Percentiles rank a stretch among this genome's conserved stretches.
phyloP scores from a whole-genome alignment of 371 early-diverging fungal species.

The Choanephora cucurbitarum region DNA sequence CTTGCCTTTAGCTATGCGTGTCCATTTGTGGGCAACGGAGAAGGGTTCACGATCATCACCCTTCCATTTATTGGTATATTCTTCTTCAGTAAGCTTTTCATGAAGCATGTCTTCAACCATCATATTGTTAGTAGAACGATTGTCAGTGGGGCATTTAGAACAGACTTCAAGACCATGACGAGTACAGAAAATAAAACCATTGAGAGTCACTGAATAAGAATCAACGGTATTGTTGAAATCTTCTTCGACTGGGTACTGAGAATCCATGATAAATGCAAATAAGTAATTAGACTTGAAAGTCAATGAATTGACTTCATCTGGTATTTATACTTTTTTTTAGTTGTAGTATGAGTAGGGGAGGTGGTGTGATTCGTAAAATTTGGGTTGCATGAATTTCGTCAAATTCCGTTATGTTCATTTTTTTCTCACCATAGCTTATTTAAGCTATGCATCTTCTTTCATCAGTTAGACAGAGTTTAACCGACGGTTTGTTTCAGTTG shows the following conservation, averaged over 20 bases:
- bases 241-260: constrained; percentile 36
- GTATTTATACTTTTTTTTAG: not conserved
- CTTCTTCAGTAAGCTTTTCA: constrained; percentile 39
- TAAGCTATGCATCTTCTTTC: not conserved
- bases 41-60: constrained; percentile 53
- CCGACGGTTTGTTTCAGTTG: not conserved
- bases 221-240: constrained; percentile 45
- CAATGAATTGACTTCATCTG: not conserved
- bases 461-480: not conserved
- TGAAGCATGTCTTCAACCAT: constrained; percentile 44
- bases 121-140: constrained; percentile 43
- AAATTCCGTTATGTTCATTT: not conserved
- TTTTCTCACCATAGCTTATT: not conserved
- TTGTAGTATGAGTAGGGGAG: not conserved
- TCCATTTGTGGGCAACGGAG: constrained; percentile 41
- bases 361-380: not conserved
- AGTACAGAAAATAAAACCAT: constrained; percentile 41
- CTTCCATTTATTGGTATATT: constrained; percentile 46
- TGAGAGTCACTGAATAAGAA: constrained; percentile 36
- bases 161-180: constrained; percentile 51
- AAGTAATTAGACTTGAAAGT: not conserved
- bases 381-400: not conserved
- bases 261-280: constrained; percentile 34
- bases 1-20: constrained; percentile 41
- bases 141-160: constrained; percentile 49